Evolutionary conservation across 2,329 filamentous ascomycete species (phyloP).

Genomic region (Colletotrichum spaethianum): DNA sequence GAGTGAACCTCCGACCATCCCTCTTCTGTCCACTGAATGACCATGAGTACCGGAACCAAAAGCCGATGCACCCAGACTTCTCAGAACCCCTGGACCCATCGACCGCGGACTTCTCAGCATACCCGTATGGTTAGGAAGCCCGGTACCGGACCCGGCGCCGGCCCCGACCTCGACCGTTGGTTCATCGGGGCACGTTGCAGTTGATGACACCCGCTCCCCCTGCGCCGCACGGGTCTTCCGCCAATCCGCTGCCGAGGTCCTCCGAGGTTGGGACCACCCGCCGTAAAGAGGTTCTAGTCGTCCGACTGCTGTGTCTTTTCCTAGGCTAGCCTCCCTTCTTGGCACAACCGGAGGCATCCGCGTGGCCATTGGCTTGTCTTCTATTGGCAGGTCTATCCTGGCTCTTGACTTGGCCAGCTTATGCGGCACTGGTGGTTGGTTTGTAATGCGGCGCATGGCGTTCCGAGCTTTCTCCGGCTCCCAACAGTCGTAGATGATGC

Average conservation of each 20-base stretch:
- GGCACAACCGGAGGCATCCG: slow-evolving; percentile 24
- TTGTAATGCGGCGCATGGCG: slow-evolving; percentile 54
- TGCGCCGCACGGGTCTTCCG: slow-evolving; percentile 6
- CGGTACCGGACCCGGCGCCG: neutral
- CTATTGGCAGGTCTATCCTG: neutral
- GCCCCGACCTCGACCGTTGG: neutral
- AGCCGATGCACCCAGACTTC: slow-evolving; percentile 7
- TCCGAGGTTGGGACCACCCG: slow-evolving; percentile 21
- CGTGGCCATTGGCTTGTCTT: neutral
- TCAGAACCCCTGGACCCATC: slow-evolving; percentile 26
- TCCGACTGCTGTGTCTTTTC: slow-evolving; percentile 15
- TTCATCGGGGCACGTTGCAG: slow-evolving; percentile 35
- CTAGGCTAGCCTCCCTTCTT: slow-evolving; percentile 34
- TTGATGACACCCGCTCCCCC: slow-evolving; percentile 18
- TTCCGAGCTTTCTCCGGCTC: slow-evolving; percentile 59
- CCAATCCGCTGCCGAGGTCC: slow-evolving; percentile 11
- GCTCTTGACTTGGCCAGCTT: slow-evolving; percentile 15
- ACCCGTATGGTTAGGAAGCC: neutral
- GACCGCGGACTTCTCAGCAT: slow-evolving; percentile 34
- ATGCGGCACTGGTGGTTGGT: slow-evolving; percentile 31
- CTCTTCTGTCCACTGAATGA: slow-evolving; percentile 11
- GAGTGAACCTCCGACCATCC: slow-evolving; percentile 2
- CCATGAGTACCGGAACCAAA: neutral
- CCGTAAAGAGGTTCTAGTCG: slow-evolving; percentile 11
- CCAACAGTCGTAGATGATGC: slow-evolving; percentile 63